Evolutionary conservation across 83 land plant species (phyloP).

Genomic region (Larix sibirica): DNA sequence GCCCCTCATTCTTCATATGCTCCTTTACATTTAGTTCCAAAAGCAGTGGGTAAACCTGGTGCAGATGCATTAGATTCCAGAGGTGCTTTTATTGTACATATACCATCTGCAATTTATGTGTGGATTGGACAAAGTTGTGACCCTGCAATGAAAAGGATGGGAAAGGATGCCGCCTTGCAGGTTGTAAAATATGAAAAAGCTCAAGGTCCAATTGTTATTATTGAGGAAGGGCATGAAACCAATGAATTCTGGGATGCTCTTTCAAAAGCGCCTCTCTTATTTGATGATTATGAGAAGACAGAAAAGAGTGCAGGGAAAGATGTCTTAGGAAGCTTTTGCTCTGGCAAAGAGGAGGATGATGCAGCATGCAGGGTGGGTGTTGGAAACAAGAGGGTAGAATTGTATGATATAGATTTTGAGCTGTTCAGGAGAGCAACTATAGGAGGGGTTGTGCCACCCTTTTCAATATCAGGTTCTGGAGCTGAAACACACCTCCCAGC

Average conservation of each 20-base stretch:
- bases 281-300: slow-evolving; percentile 10
- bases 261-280: neutral
- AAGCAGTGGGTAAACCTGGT: slow-evolving; percentile 49
- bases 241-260: slow-evolving; percentile 69
- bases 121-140: slow-evolving; percentile 70
- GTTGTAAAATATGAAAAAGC: slow-evolving; percentile 71
- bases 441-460: slow-evolving; percentile 80
- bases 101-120: slow-evolving; percentile 65
- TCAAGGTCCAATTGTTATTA: slow-evolving; percentile 36
- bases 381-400: slow-evolving; percentile 53
- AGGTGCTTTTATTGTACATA: slow-evolving; percentile 78
- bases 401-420: slow-evolving; percentile 80
- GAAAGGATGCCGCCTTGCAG: slow-evolving; percentile 67
- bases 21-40: slow-evolving; percentile 84
- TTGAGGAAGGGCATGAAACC: slow-evolving; percentile 73
- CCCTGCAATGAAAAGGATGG: slow-evolving; percentile 46
- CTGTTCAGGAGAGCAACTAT: slow-evolving; percentile 59
- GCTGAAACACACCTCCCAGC: slow-evolving; percentile 53
- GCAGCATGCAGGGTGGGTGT: slow-evolving; percentile 9
- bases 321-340: neutral
- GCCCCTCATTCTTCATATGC: slow-evolving; percentile 87
- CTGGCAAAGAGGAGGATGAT: slow-evolving; percentile 16
- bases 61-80: slow-evolving; percentile 62
- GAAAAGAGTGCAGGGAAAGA: neutral
- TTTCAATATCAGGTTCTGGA: slow-evolving; percentile 36